These are phyloP conservation scores for Mycena albidolilacea DNA, from an alignment of 768 basidiomycete species.

Conservation along the genomic window DNA sequence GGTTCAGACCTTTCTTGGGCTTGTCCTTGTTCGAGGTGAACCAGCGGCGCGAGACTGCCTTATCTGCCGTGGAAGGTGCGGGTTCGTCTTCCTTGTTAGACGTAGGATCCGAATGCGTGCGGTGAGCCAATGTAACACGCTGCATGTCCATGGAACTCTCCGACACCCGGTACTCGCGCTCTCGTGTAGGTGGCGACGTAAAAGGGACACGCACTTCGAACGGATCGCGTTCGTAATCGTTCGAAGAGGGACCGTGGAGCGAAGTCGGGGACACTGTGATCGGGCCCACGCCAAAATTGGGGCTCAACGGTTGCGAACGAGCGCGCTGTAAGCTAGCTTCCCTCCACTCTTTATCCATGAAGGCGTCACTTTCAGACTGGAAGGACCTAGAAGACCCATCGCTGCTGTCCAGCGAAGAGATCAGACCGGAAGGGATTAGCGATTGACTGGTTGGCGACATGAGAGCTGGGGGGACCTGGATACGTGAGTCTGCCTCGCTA, in stretches of 20 bases:
- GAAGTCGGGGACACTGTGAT: conserved; percentile 61
- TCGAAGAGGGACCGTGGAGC: conserved; percentile 47
- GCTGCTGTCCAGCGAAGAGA: conserved; percentile 65
- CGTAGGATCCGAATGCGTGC: conserved; percentile 54
- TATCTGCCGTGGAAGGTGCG: conserved; percentile 40
- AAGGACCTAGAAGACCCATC: conserved; percentile 61
- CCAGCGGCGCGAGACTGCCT: conserved; percentile 61
- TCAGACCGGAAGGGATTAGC: conserved; percentile 70
- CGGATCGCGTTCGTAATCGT: conserved; percentile 59
- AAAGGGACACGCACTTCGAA: conserved; percentile 59
- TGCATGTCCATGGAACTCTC: conserved; percentile 50
- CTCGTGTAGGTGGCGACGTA: conserved; percentile 41
- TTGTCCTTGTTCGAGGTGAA: conserved; percentile 61
- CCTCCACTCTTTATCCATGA: conserved; percentile 69
- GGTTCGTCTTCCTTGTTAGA: conserved; percentile 39
- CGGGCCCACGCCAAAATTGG: conserved; percentile 30
- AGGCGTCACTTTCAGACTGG: conserved; percentile 68
- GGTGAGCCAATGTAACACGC: conserved; percentile 48
- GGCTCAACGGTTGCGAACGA: conserved; percentile 35
- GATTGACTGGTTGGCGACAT: conserved; percentile 62
- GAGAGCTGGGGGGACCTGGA: conserved; percentile 42
- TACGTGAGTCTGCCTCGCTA: conserved; percentile 54
- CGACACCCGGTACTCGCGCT: conserved; percentile 44
- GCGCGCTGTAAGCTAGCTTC: conserved; percentile 38
- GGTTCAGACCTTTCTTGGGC: conserved; percentile 81